Percentiles rank a stretch among this genome's conserved stretches.
Evolutionary conservation across 2,329 filamentous ascomycete species (phyloP).

Genomic region (Fusarium austroafricanum): DNA sequence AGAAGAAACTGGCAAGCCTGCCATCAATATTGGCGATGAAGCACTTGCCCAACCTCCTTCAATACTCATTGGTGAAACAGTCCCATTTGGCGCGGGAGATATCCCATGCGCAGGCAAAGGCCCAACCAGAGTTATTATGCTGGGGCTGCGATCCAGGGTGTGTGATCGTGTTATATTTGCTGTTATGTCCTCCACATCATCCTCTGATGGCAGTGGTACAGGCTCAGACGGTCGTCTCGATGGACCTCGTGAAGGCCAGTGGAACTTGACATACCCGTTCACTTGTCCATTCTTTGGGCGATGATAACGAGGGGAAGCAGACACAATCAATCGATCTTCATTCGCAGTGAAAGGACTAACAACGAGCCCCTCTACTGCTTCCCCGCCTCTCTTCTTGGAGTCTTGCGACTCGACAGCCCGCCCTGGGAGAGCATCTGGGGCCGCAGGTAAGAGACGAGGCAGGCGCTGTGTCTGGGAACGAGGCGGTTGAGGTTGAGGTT

Average conservation of each 20-base stretch:
- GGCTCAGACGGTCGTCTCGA: slow-evolving; percentile 27
- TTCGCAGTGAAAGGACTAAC: slow-evolving; percentile 51
- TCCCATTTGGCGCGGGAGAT: slow-evolving; percentile 1
- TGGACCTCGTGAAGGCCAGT: slow-evolving; percentile 47
- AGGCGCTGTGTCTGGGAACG: slow-evolving; percentile 19
- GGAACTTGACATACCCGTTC: slow-evolving; percentile 55
- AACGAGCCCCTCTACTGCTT: slow-evolving; percentile 20
- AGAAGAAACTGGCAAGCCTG: slow-evolving; percentile 12
- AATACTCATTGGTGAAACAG: slow-evolving; percentile 18
- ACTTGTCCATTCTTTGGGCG: slow-evolving; percentile 51
- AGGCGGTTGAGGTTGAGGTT: slow-evolving; percentile 14
- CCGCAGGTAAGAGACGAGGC: slow-evolving; percentile 34
- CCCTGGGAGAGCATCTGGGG: slow-evolving; percentile 11
- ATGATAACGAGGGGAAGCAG: slow-evolving; percentile 40
- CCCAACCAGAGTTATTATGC: slow-evolving; percentile 14
- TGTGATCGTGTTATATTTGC: slow-evolving; percentile 18
- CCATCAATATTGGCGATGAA: slow-evolving; percentile 17
- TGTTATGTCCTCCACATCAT: slow-evolving; percentile 33
- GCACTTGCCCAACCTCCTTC: slow-evolving; percentile 15
- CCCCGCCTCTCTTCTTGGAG: slow-evolving; percentile 15
- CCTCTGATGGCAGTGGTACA: slow-evolving; percentile 11
- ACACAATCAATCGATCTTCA: slow-evolving; percentile 46
- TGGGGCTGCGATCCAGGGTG: slow-evolving; percentile 13
- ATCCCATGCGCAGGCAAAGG: slow-evolving; percentile 12
- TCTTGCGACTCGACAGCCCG: slow-evolving; percentile 16